Conservation (phyloP, 306 rosid species). For the Quercus berberidifolia region DNA sequence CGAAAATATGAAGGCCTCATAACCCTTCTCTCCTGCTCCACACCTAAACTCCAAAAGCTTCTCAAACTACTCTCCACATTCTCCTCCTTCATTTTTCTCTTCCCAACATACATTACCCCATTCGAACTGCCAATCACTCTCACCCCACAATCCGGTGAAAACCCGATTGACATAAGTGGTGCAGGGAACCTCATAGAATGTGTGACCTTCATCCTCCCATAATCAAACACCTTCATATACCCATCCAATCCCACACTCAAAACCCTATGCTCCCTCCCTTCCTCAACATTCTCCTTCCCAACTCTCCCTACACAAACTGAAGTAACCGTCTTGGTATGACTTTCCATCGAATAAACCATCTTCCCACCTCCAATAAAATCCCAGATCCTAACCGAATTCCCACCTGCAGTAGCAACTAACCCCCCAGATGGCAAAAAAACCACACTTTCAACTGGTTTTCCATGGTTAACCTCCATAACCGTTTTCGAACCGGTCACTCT, state of each 20-base stretch:
- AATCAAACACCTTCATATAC: constrained; percentile 89
- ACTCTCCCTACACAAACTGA: constrained; percentile 59
- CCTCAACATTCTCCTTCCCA: constrained; percentile 46
- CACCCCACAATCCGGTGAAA: constrained; percentile 54
- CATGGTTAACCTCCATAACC: constrained; percentile 60
- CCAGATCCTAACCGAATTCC: constrained; percentile 81
- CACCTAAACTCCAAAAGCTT: constrained; percentile 35
- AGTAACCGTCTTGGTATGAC: constrained; percentile 90
- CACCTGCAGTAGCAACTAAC: constrained; percentile 78
- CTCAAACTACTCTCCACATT: constrained; percentile 21
- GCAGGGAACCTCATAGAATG: constrained; percentile 93
- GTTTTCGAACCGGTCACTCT: constrained; percentile 51
- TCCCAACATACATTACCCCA: constrained; percentile 72
- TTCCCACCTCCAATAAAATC: constrained; percentile 88
- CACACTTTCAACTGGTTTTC: constrained; percentile 77
- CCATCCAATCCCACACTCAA: constrained; percentile 95
- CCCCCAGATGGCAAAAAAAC: constrained; percentile 76
- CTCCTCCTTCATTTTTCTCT: constrained; percentile 52
- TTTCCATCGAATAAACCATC: constrained; percentile 69
- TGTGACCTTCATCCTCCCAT: constrained; percentile 62
- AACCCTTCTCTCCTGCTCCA: constrained; percentile 34
- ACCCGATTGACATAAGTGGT: constrained; percentile 68
- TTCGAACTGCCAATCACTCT: constrained; percentile 81
- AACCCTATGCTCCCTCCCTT: constrained; percentile 57
- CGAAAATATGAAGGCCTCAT: constrained; percentile 53